Percentiles rank a stretch among this genome's conserved stretches.
Evolutionary conservation across 495 filamentous ascomycete genomes (phyloP).

Genomic region (Penicillium ucsense): DNA sequence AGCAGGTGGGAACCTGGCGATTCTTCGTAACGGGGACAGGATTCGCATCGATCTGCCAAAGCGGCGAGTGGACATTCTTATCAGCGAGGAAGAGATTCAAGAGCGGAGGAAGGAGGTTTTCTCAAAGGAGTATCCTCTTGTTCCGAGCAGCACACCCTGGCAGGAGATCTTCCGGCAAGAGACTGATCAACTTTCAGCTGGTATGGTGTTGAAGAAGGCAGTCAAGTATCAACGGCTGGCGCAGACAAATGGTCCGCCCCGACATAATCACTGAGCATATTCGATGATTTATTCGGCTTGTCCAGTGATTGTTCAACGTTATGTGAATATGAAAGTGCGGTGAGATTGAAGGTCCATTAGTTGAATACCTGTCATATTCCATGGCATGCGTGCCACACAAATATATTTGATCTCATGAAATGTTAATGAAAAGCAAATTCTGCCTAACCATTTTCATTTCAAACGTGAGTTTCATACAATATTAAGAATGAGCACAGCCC

Average conservation of each 20-base stretch:
- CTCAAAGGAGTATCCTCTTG: constrained; percentile 16
- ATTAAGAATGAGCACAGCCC: background rate
- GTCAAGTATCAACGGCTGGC: constrained; percentile 44
- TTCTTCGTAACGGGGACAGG: constrained; percentile 44
- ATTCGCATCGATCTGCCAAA: constrained; percentile 47
- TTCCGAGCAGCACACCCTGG: constrained; percentile 32
- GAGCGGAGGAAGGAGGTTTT: constrained; percentile 45
- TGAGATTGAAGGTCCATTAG: too few relatives aligned
- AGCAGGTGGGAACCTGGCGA: constrained; percentile 47
- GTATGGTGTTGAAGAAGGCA: constrained; percentile 43
- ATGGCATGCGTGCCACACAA: background rate
- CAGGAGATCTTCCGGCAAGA: constrained; percentile 43
- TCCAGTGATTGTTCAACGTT: background rate
- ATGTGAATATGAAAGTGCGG: background rate
- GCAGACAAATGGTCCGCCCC: constrained; percentile 31
- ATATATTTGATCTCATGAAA: background rate
- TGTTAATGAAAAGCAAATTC: background rate
- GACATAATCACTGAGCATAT: constrained; percentile 41
- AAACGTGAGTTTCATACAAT: background rate
- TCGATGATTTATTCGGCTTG: background rate
- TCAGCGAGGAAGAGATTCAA: constrained; percentile 52
- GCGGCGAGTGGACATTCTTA: constrained; percentile 42
- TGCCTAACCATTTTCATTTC: background rate
- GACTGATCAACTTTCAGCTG: constrained; percentile 40
- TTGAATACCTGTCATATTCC: too few relatives aligned